A percentile compares a stretch with the other conserved stretches of the same genome.
phyloP scores from a whole-genome alignment of 2,329 filamentous ascomycete species.

The Sclerotinia borealis region DNA sequence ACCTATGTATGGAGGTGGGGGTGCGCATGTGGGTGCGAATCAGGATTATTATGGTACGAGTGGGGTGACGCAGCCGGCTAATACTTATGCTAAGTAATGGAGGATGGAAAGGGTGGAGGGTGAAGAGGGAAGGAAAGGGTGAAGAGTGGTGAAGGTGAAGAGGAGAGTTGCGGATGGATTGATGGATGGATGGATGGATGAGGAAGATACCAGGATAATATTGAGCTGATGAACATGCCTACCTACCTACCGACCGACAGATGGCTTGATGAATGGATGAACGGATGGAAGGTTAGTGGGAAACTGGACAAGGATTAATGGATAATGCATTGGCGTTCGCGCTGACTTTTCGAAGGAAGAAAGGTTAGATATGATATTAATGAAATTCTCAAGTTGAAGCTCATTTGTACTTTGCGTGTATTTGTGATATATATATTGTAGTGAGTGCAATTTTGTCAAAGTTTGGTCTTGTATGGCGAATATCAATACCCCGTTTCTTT shows the following conservation, averaged over 20 bases:
- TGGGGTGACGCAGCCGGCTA: conserved; percentile 19
- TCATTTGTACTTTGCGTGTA: no score
- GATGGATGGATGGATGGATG: neutral
- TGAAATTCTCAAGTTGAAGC: no score
- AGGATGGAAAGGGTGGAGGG: neutral
- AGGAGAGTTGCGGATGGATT: neutral
- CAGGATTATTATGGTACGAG: conserved; percentile 18
- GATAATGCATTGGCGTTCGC: neutral
- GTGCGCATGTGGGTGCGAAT: conserved; percentile 3
- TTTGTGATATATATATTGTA: no score
- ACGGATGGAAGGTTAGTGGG: neutral
- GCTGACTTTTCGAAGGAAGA: no score
- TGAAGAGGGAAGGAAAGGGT: neutral
- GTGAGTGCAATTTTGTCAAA: no score
- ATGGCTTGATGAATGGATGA: neutral
- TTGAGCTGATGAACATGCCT: no score
- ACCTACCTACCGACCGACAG: neutral
- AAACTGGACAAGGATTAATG: neutral
- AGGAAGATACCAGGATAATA: no score
- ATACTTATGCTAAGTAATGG: conserved; percentile 13
- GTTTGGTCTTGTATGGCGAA: no score
- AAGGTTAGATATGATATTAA: no score
- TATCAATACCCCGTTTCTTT: no score
- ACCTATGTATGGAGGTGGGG: conserved; percentile 6
- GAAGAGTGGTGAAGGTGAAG: neutral